phyloP scores from a whole-genome alignment of 768 basidiomycete genomes.

The Auriscalpium vulgare region DNA sequence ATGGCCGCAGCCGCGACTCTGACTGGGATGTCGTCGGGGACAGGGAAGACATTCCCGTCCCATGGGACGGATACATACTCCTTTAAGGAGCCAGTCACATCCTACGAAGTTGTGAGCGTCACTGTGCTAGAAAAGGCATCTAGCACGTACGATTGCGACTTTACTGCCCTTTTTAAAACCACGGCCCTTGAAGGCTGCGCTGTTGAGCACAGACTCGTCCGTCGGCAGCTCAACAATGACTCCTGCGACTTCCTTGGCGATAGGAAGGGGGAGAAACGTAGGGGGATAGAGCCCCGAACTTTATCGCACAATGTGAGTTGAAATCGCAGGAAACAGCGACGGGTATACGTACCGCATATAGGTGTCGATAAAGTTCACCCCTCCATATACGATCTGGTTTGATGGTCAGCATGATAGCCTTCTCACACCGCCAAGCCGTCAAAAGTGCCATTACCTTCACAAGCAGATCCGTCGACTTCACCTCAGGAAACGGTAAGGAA shows the following conservation, averaged over 20 bases:
- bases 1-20: slow-evolving; percentile 57
- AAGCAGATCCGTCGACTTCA: slow-evolving; percentile 51
- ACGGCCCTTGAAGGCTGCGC: slow-evolving; percentile 55
- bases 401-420: not conserved
- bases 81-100: slow-evolving; percentile 46
- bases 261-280: slow-evolving; percentile 48
- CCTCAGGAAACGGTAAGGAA: slow-evolving; percentile 57
- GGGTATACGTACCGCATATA: slow-evolving; percentile 57
- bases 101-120: slow-evolving; percentile 25
- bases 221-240: slow-evolving; percentile 68
- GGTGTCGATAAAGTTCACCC: slow-evolving; percentile 84
- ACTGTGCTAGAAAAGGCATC: not conserved
- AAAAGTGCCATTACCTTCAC: slow-evolving; percentile 28
- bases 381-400: slow-evolving; percentile 17
- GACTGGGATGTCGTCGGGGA: slow-evolving; percentile 56
- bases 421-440: not conserved
- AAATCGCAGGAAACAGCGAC: slow-evolving; percentile 7
- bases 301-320: not conserved
- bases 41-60: slow-evolving; percentile 43
- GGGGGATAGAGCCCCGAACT: slow-evolving; percentile 61
- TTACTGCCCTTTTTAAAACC: slow-evolving; percentile 60
- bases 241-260: slow-evolving; percentile 79
- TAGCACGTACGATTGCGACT: slow-evolving; percentile 55
- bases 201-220: slow-evolving; percentile 48
- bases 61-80: slow-evolving; percentile 67